Conservation (phyloP, 352 stramenopile species). For the Phytophthora quininea region DNA sequence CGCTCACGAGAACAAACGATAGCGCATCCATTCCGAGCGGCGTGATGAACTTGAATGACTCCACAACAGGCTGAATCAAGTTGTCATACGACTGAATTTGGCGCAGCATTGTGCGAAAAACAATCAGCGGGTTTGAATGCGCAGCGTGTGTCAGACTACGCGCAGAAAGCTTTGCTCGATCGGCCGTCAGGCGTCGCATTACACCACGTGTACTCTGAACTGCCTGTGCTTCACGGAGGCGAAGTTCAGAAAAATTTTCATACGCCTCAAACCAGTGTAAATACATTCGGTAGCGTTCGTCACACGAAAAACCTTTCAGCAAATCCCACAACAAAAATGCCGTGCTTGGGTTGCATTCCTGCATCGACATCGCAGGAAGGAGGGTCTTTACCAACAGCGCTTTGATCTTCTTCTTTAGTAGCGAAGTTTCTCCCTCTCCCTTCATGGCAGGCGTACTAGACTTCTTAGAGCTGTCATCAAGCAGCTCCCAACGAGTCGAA, state of each 20-base stretch:
- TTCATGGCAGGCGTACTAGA: slow-evolving; percentile 12
- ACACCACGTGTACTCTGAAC: slow-evolving; percentile 74
- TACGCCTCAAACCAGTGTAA: slow-evolving; percentile 80
- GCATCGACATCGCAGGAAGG: slow-evolving; percentile 75
- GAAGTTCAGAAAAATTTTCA: slow-evolving; percentile 56
- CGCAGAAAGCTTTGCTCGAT: slow-evolving; percentile 79
- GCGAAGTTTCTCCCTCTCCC: slow-evolving; percentile 15
- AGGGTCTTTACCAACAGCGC: slow-evolving; percentile 66
- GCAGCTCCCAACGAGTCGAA: slow-evolving; percentile 63
- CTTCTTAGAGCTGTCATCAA: slow-evolving; percentile 51
- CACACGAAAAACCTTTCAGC: slow-evolving; percentile 76
- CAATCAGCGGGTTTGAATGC: slow-evolving; percentile 93
- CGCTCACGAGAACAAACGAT: slow-evolving; percentile 92
- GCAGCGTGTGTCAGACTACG: slow-evolving; percentile 87
- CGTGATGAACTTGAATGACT: slow-evolving; percentile 95
- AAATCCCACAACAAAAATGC: slow-evolving; percentile 86
- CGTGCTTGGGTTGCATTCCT: slow-evolving; percentile 76
- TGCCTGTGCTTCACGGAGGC: slow-evolving; percentile 71
- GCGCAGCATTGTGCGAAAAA: slow-evolving; percentile 94
- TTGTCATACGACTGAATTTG: slow-evolving; percentile 98
- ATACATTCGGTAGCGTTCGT: slow-evolving; percentile 84
- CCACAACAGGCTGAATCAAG: slow-evolving; percentile 95
- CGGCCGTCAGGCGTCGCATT: slow-evolving; percentile 83
- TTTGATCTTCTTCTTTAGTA: slow-evolving; percentile 47
- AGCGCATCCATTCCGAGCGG: slow-evolving; percentile 94